Base-by-base conservation (phyloP, 2,329 filamentous ascomycete genomes). In the Colletotrichum noveboracense region DNA sequence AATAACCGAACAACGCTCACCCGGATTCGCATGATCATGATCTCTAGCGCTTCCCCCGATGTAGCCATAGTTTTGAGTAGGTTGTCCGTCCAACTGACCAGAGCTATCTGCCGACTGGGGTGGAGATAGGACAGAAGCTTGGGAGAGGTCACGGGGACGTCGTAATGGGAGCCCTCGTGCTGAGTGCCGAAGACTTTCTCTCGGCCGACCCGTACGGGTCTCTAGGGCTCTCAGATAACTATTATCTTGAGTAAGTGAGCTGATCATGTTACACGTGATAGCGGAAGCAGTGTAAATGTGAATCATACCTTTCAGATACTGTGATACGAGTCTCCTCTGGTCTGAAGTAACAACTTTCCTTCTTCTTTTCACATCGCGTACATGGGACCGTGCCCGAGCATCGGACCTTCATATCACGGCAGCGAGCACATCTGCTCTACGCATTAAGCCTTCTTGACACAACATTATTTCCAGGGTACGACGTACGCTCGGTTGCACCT, bases 381-480 rank as follows among this genome's bases (percentile, higher is more conserved):
- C 69, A 71, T n/a, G 69, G 69, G 10, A 66, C 36, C 14, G 58
- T 55, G 21, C 69, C 69, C 8, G 69, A 71, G 36, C 69, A 71
- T 30, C 69, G 36, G 26, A 71, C 69, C 26, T 71, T 71, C 69
- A 71, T 71, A 30, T 65, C 58, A 60, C 61, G 69, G 24, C 69
- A 71, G 24, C 69, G 32, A 21, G 69, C 61, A 38, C 69, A 71
- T 18, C 69, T 71, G 61, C 26, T 58, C 18, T 6, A 21, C 28
- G 16, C 58, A 16, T 58, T 48, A 32, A 32, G 13, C n/a, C 18
- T 13, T 16, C 16, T 66, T 66, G 21, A 21, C 24, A 34, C 24
- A 28, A 2, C 18, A 7, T 65, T n/a, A 18, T 13, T 55, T 55
- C 16, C 36, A 65, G 18, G n/a, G n/a, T 24, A 12, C 52, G 6